Base-by-base conservation (phyloP, 1,284 basidiomycete species). In the Ganoderma boninense region DNA sequence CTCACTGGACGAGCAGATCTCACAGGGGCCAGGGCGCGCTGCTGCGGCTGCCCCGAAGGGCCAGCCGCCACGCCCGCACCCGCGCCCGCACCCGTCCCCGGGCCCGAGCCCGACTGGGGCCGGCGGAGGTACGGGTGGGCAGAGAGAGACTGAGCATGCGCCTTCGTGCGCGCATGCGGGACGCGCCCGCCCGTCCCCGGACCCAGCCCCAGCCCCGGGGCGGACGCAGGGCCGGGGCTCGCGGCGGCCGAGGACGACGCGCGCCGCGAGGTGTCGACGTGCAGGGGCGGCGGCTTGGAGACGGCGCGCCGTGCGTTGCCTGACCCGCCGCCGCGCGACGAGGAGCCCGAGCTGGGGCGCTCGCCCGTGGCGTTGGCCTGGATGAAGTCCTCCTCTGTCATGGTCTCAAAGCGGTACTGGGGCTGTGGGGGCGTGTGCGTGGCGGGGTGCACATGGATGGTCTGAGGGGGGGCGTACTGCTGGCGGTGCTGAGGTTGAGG, bases 321-420 rank as follows among this genome's bases (percentile, higher is more conserved):
- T 6, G 38, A 38, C n/a, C 16, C 32, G 32, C 54, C 29, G 23
- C 70, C 70, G 64, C 68, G 63, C 20, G 71, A 62, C 52, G 72
- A 40, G 59, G 72, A 40, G 59, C 59, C 59, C 5, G 59, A 61
- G 56, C 52, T 52, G 57, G 73, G 64, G 61, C 75, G 64, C 67
- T 72, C 71, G 42, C 63, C 63, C 46, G 62, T 63, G 67, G 72
- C 65, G 32, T 46, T 66, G 44, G 73, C 71, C 57, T 67, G 75
- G 52, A 71, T 65, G 67, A 77, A 80, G 54, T 79, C 71, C 64
- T 77, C 76, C 68, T 77, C 76, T 67, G 77, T 76, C 56, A 75
- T 74, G 69, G 76, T 78, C 69, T 80, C 79, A 74, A 81, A 81
- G 62, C 77, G 79, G 64, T 71, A 78, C 67, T 72, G 71, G 60